Evolutionary conservation across 148 eudicot species (phyloP).

Genomic region (Linanthus parryae): DNA sequence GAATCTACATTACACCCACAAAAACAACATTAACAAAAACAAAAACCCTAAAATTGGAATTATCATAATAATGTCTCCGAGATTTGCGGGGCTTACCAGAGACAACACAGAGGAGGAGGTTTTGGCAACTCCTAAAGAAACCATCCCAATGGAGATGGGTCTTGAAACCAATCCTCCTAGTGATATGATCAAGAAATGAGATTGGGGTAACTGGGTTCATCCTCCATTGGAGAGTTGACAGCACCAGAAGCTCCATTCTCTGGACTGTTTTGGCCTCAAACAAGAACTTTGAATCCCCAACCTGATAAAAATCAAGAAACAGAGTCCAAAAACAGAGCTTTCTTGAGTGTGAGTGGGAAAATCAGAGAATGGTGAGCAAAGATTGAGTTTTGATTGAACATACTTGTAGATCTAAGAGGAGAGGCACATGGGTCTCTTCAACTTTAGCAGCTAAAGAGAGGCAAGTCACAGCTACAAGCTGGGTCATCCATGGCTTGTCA

Average conservation of each 20-base stretch:
- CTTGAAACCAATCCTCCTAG: constrained; percentile 63
- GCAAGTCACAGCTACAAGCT: constrained; percentile 77
- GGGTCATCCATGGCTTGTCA: constrained; percentile 73
- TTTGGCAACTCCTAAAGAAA: constrained; percentile 53
- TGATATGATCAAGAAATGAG: constrained; percentile 73
- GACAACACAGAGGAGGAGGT: constrained; percentile 48
- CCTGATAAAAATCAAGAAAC: constrained; percentile 25
- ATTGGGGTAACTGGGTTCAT: constrained; percentile 86
- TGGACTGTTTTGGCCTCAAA: constrained; percentile 78
- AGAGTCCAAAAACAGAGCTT: neutral
- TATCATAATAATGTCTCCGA: neutral
- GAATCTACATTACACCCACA: constrained; percentile 34
- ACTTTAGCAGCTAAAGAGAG: constrained; percentile 89
- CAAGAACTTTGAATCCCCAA: constrained; percentile 41
- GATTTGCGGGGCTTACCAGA: constrained; percentile 35
- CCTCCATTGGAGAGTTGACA: constrained; percentile 71
- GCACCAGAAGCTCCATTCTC: constrained; percentile 79
- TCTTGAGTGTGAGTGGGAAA: neutral
- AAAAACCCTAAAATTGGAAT: too few relatives aligned
- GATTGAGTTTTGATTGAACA: neutral
- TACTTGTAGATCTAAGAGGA: constrained; percentile 81
- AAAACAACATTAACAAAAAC: neutral
- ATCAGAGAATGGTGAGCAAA: neutral
- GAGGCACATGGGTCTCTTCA: constrained; percentile 80
- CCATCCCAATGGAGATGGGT: constrained; percentile 54